Percentiles rank a stretch among this genome's conserved stretches.
Conservation (phyloP, 148 eudicot species). For the Persicaria tinctoria region DNA sequence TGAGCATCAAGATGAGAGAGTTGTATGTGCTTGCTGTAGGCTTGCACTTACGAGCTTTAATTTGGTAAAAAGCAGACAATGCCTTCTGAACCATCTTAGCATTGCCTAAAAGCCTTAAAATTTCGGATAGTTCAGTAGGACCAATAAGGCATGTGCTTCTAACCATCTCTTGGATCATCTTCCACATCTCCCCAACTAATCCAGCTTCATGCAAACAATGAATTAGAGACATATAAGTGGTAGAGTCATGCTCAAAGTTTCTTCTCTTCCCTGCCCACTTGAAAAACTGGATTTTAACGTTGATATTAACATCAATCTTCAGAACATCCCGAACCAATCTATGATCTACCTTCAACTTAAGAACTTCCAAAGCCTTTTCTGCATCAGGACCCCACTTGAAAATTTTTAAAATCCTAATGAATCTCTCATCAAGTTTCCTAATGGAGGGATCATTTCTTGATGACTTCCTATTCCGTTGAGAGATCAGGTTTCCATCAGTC, state of each 20-base stretch:
- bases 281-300: constrained; percentile 79
- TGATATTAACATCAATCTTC: constrained; percentile 66
- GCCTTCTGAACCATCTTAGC: constrained; percentile 91
- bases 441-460: constrained; percentile 23
- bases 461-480: constrained; percentile 16
- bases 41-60: constrained; percentile 73
- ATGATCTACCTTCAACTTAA: constrained; percentile 75
- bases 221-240: constrained; percentile 67
- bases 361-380: constrained; percentile 94
- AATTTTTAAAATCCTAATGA: constrained; percentile 79
- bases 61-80: constrained; percentile 66
- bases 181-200: constrained; percentile 77
- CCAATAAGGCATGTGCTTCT: constrained; percentile 47
- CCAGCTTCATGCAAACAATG: constrained; percentile 69
- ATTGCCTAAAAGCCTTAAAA: constrained; percentile 63
- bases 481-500: constrained; percentile 23
- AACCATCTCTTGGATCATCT: constrained; percentile 73
- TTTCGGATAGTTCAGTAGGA: constrained; percentile 64
- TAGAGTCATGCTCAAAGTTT: constrained; percentile 76
- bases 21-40: constrained; percentile 75
- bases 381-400: constrained; percentile 99
- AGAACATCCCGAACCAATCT: constrained; percentile 86
- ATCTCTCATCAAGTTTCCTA: constrained; percentile 76
- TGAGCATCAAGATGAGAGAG: constrained; percentile 73
- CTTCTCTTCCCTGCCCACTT: constrained; percentile 90